Evolutionary conservation across 2,329 filamentous ascomycete species (phyloP), one percentile per base, ranked within the genome.

Genomic region (Botrytis porri): DNA sequence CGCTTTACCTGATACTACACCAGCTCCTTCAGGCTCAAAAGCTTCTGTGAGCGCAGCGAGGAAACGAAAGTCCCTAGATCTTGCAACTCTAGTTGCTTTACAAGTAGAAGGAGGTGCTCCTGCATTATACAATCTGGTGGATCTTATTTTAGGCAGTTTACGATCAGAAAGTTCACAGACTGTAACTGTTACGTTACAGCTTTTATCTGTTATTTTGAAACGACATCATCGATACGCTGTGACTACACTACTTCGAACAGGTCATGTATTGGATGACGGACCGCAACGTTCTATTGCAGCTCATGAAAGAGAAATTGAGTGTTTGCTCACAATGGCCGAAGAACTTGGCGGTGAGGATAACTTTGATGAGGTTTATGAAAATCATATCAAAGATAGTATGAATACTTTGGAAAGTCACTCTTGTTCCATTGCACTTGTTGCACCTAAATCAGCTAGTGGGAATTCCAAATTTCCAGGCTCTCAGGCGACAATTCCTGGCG

Each of bases 81-180:
- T 97, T 3, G 88, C 97, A 22, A 93, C 90, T 48, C 91, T 94
- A 82, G 89, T 95, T 81, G 90, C 92, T 4, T 87, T 92, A 71
- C 91, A 92, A 75, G 89, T 92, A 4, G 93, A 96, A 72, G 85
- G 88, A 22, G 88, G 87, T 39, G 96, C 95, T 2, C 96, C 96
- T 0, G 88, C 94, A 22, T 86, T 99, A 0, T 99, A 98, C 84
- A 98, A 97, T 80, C 85, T 99, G 16, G 93, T 97, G 37, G 96
- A 99, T 82, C 87, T 99, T 20, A 91, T 97, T 43, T 86, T 97
- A 4, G 93, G 94, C 51, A 97, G 95, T 79, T 85, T 98, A 39
- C 88, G 90, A 73, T 98, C 96, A 0, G 87, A 88, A 62, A 98
- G 96, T 78, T 88, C 92, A 70, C 95, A 98, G 80, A 98, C 96